Base-by-base conservation (phyloP, 1,284 basidiomycete genomes). In the Thelephora terrestris region DNA sequence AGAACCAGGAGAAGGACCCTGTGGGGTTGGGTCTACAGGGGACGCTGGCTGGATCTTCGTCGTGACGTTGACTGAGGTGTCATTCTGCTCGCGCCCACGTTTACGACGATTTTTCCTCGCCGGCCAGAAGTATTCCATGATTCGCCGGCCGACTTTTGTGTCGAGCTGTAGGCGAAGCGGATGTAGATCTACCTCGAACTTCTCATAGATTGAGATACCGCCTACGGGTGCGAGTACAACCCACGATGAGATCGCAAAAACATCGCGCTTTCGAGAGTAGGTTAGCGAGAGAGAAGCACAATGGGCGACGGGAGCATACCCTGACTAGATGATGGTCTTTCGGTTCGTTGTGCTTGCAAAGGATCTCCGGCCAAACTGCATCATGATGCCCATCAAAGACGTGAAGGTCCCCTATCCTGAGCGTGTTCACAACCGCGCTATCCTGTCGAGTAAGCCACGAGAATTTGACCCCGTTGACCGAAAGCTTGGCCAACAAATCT, bases 81-180 rank as follows among this genome's bases (percentile, higher is more conserved):
- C 54, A 16, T 46, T 54, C 29, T 53, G 44, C 12, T 51, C 57
- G 18, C 56, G 37, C 9, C 51, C 55, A 37, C 52, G 62, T 54
- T 29, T 58, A 52, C 70, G 63, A 54, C 75, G 65, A 38, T 72
- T 63, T 50, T 73, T 71, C 38, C 83, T 73, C 37, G 75, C 73
- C 5, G 85, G 85, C 79, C 80, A 97, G 42, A 97, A 70, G 63
- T 98, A 98, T 61, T 91, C 87, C 78, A 92, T 83, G 54, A 97
- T 85, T 52, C 82, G 76, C 21, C 76, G 74, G 4, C 92, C 94
- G 24, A 96, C 76, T 53, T 75, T 75, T 38, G 88, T 81, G 65
- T 95, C 92, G 45, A 96, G 74, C 58, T 93, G 90, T 16, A 97
- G 72, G 43, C 87, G 81, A 57, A 97, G 76, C 0, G 94, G 94